phyloP scores from a whole-genome alignment of 495 filamentous ascomycete genomes.

The Astrothelium subdiscretum region DNA sequence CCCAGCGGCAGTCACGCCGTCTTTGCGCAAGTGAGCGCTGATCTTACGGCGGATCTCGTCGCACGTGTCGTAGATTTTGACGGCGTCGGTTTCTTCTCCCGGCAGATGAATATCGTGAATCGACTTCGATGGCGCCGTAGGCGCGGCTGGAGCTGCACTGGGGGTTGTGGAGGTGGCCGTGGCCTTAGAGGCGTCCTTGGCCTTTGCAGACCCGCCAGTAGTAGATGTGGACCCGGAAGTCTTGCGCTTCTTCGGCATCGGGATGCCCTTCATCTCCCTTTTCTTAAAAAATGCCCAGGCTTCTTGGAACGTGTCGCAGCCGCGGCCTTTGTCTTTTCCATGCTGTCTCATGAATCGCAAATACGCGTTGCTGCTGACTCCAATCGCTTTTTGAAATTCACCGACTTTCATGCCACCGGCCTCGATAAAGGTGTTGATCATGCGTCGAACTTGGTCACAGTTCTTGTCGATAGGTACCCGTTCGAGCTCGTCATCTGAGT shows the following conservation, averaged over 20 bases:
- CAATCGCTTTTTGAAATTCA: constrained; percentile 33
- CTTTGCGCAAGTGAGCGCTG: constrained; percentile 35
- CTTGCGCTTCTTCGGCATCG: constrained; percentile 17
- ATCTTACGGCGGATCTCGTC: constrained; percentile 48
- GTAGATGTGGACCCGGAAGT: not conserved
- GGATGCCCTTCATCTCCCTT: constrained; percentile 28
- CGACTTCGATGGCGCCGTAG: not conserved
- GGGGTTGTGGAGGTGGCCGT: not conserved
- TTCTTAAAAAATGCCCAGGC: constrained; percentile 34
- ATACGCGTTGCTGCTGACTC: constrained; percentile 23
- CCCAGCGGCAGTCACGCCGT: constrained; percentile 39
- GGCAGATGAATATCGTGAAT: constrained; percentile 6
- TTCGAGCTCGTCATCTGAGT: not conserved
- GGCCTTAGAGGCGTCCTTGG: not conserved
- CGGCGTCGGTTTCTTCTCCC: constrained; percentile 20
- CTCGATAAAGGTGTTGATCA: constrained; percentile 34
- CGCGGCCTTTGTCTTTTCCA: constrained; percentile 25
- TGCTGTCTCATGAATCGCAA: constrained; percentile 28
- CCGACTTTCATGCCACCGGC: constrained; percentile 37
- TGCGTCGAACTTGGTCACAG: constrained; percentile 32
- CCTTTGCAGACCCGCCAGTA: not conserved
- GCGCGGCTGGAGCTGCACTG: not conserved
- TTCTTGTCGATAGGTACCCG: constrained; percentile 10
- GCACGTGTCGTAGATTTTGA: constrained; percentile 43
- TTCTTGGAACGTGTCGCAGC: constrained; percentile 17